A percentile compares a stretch with the other conserved stretches of the same genome.
These are phyloP conservation scores for Penicillium digitatum DNA, from an alignment of 2,329 filamentous ascomycete species.

Conservation along the genomic window DNA sequence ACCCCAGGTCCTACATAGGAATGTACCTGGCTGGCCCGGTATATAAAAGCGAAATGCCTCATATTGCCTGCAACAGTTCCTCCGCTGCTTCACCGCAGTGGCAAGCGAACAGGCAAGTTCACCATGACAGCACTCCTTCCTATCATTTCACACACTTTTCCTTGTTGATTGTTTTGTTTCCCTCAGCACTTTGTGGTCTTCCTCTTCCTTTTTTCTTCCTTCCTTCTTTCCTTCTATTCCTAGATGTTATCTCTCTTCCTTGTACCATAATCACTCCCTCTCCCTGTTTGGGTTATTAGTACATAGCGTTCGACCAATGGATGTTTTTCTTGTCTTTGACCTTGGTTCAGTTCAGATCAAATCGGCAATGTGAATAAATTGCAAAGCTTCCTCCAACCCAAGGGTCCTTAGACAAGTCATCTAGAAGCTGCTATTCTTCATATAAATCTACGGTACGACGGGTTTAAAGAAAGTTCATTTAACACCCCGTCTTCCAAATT, in stretches of 20 bases:
- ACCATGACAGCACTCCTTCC: neutral
- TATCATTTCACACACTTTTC: neutral
- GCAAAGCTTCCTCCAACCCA: neutral
- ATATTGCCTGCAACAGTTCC: neutral
- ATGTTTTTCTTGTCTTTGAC: neutral
- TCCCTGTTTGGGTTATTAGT: slow-evolving; percentile 11
- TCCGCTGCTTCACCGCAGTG: neutral
- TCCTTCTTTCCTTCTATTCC: slow-evolving; percentile 6
- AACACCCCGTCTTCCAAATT: too few relatives aligned
- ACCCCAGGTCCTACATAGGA: neutral
- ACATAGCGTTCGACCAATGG: slow-evolving; percentile 15
- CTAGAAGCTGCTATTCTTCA: neutral
- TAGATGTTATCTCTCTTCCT: slow-evolving; percentile 16
- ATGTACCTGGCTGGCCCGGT: slow-evolving; percentile 20
- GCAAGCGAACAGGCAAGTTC: neutral
- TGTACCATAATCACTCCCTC: slow-evolving; percentile 22
- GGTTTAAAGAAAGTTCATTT: too few relatives aligned
- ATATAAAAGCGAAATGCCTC: slow-evolving; percentile 4
- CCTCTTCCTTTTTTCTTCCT: slow-evolving; percentile 8
- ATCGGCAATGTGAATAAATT: neutral
- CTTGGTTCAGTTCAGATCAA: neutral
- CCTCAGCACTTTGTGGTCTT: neutral
- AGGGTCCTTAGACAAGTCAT: neutral
- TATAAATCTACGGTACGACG: neutral
- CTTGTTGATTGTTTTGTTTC: neutral